These are phyloP conservation scores for Tetragonia tetragonoides DNA, from an alignment of 148 eudicot species.

Conservation along the genomic window DNA sequence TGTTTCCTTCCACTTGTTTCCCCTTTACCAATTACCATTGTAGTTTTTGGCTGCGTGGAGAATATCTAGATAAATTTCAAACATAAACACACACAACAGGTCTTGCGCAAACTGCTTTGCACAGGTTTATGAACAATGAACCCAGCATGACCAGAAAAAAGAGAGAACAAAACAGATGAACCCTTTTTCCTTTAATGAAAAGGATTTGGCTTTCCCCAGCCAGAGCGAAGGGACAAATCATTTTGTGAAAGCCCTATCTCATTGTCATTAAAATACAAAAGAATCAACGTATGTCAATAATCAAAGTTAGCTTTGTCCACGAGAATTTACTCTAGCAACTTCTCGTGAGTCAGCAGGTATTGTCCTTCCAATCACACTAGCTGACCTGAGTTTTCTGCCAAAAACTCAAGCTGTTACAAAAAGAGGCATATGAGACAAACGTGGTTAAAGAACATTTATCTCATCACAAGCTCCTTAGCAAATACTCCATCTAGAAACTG, in stretches of 20 bases:
- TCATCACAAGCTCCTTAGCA: neutral
- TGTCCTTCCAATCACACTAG: constrained; percentile 3
- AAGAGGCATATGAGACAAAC: neutral
- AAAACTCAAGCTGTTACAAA: constrained; percentile 21
- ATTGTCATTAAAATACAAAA: constrained; percentile 22
- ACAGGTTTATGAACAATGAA: constrained; percentile 18
- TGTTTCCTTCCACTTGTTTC: neutral
- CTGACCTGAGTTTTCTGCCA: constrained; percentile 13
- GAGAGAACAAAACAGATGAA: neutral
- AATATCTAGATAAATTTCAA: neutral
- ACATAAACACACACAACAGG: neutral
- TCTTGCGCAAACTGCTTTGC: constrained; percentile 12
- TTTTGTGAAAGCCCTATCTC: neutral
- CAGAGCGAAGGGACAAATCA: constrained; percentile 11
- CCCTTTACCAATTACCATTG: too few species aligned
- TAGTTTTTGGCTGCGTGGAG: neutral
- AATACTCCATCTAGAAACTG: neutral
- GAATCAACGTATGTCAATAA: constrained; percentile 33
- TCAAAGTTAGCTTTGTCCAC: constrained; percentile 21
- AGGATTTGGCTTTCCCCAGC: constrained; percentile 6
- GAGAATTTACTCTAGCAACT: constrained; percentile 9
- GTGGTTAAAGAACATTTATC: neutral
- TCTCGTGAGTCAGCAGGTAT: neutral
- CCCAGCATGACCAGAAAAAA: neutral
- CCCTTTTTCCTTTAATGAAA: neutral